A percentile compares a stretch with the other conserved stretches of the same genome.
phyloP scores from a whole-genome alignment of 1,139 yeast genomes.

The Kodamaea alishanica region DNA sequence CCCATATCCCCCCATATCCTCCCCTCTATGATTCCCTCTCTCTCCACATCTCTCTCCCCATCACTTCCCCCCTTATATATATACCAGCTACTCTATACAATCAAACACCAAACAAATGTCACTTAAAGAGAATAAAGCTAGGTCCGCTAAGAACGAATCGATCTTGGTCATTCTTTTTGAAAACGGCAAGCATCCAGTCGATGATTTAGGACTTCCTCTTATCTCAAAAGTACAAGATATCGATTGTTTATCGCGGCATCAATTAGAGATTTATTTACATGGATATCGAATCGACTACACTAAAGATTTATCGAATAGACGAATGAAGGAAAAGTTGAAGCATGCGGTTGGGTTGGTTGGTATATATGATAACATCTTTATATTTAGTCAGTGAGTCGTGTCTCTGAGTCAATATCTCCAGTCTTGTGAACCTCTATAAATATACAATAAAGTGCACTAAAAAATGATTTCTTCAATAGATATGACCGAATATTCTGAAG shows the following conservation, averaged over 20 bases:
- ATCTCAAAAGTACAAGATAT: conserved; percentile 8
- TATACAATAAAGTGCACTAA: background rate
- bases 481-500: conserved; percentile 37
- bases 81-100: too few relatives aligned
- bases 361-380: conserved; percentile 9
- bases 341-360: conserved; percentile 11
- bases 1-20: too few relatives aligned
- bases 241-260: conserved; percentile 8
- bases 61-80: too few relatives aligned
- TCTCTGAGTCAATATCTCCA: too few relatives aligned
- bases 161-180: conserved; percentile 6
- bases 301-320: conserved; percentile 9
- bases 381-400: conserved; percentile 3
- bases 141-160: conserved; percentile 7
- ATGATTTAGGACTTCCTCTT: conserved; percentile 9
- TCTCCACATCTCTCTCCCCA: too few relatives aligned
- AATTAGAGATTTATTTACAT: conserved; percentile 8
- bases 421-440: too few relatives aligned
- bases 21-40: too few relatives aligned
- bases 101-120: background rate
- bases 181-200: conserved; percentile 9
- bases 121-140: conserved; percentile 6
- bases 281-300: conserved; percentile 9
- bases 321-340: conserved; percentile 10
- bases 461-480: background rate